Base-by-base conservation (phyloP, 2,329 filamentous ascomycete genomes). In the Mycogone perniciosa region DNA sequence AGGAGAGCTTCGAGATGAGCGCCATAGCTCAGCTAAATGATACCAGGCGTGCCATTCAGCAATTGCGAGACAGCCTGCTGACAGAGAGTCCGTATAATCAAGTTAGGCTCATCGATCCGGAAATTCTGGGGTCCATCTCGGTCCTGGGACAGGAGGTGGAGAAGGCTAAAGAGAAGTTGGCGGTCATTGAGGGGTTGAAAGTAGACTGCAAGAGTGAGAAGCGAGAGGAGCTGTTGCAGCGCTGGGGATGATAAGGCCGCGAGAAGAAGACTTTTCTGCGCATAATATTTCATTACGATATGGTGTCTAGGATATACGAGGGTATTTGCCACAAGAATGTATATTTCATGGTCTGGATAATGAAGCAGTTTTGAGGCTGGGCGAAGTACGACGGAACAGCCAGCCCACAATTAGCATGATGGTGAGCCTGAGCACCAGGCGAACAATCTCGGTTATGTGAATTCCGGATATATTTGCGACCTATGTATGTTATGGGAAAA, bases 61-160 rank as follows among this genome's bases (percentile, higher is more conserved):
- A 77, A 7, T 61, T 81, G 11, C 65, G 71, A 5, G 77, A 79
- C 52, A 78, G 73, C 38, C 63, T 82, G 1, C 63, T 81, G 2
- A 75, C 76, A 0, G 79, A 82, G 57, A 79, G 72, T 31, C 64
- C 71, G 4, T 80, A 71, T 57, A 67, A 68, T 0, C 62, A 69
- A n/a, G 70, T 79, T 4, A 68, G 67, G 39, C 69, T 83, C 5
- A 64, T 74, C 5, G 80, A 83, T 56, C 70, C 74, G 0, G 76
- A 79, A 30, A 73, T 80, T 35, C 74, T 79, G 50, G 67, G 63
- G 2, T 75, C 73, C 2, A 73, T 82, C n/a, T 61, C 63, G 0
- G 67, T 77, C 8, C 57, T 80, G 48, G 61, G 62, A 1, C 67
- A 72, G 45, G 76, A 79, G 61, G 66, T 77, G 42, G 66, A 66